phyloP scores from a whole-genome alignment of 139 green algal genomes.

The Closterium sp. region DNA sequence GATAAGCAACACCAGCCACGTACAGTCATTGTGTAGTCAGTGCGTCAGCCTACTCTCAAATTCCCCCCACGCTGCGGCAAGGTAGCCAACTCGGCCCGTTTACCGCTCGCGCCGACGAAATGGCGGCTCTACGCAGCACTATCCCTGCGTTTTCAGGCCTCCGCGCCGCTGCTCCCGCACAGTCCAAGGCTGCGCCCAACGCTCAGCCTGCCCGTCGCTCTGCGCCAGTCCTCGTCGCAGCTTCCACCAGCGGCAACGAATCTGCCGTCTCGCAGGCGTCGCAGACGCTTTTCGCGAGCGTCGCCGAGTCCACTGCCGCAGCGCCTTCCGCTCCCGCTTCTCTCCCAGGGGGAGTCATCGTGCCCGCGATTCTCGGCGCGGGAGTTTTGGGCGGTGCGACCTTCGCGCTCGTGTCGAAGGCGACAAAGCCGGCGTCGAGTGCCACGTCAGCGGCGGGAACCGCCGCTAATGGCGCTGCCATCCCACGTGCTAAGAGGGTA shows the following conservation, averaged over 20 bases:
- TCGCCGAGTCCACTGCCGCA: background rate
- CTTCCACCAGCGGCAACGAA: background rate
- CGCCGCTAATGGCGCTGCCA: background rate
- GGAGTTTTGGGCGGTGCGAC: background rate
- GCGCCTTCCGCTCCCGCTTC: background rate
- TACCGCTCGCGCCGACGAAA: background rate
- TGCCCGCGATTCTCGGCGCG: background rate
- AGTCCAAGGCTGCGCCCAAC: background rate
- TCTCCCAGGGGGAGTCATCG: background rate
- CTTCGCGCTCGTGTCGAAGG: background rate
- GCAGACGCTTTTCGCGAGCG: background rate
- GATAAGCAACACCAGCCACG: too few relatives aligned
- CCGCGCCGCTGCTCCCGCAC: background rate
- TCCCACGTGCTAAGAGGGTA: background rate
- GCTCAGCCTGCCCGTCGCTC: background rate
- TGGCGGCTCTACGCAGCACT: background rate
- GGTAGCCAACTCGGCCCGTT: background rate
- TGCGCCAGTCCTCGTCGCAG: background rate
- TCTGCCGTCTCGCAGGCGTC: background rate
- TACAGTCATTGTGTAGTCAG: too few relatives aligned
- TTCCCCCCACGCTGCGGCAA: background rate
- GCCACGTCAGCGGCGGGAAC: background rate
- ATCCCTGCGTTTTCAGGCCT: background rate
- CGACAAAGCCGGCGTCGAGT: background rate
- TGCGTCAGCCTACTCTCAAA: background rate